These are phyloP conservation scores for Neoscytalidium dimidiatum DNA, from an alignment of 2,329 filamentous ascomycete genomes.

Conservation along the genomic window DNA sequence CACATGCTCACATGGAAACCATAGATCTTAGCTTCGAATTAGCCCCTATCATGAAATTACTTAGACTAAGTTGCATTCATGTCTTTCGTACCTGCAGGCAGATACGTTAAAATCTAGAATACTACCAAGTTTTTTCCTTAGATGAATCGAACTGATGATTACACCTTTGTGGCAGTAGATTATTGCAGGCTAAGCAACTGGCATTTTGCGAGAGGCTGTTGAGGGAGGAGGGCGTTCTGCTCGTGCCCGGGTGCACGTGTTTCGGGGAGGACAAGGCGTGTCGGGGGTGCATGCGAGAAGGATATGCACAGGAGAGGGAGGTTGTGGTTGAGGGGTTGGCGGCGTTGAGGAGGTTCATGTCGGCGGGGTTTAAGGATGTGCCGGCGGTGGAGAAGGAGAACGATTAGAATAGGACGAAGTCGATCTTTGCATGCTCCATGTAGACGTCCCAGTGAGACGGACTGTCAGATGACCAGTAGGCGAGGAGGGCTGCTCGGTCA, in stretches of 20 bases:
- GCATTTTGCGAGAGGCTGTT: slow-evolving; percentile 46
- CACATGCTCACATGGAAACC: no score
- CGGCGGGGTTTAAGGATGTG: slow-evolving; percentile 56
- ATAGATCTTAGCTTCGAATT: no score
- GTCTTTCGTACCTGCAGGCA: no score
- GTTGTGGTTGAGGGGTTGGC: slow-evolving; percentile 66
- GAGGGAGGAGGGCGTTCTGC: slow-evolving; percentile 70
- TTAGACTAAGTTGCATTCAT: no score
- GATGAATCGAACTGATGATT: no score
- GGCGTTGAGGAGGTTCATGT: slow-evolving; percentile 55
- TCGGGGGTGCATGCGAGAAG: slow-evolving; percentile 73
- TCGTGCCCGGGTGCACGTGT: slow-evolving; percentile 71
- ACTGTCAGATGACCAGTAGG: background rate
- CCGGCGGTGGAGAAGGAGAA: slow-evolving; percentile 29
- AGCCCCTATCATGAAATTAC: no score
- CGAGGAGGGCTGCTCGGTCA: background rate
- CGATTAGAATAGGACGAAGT: background rate
- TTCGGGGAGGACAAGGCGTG: slow-evolving; percentile 67
- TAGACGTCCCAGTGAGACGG: background rate
- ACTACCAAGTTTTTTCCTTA: no score
- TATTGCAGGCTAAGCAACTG: no score
- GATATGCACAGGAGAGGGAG: slow-evolving; percentile 71
- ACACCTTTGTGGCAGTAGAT: no score
- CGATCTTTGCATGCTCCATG: background rate
- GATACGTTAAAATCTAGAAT: no score